Conservation (phyloP, 805 yeast species). For the Debaryomyces prosopidis region DNA sequence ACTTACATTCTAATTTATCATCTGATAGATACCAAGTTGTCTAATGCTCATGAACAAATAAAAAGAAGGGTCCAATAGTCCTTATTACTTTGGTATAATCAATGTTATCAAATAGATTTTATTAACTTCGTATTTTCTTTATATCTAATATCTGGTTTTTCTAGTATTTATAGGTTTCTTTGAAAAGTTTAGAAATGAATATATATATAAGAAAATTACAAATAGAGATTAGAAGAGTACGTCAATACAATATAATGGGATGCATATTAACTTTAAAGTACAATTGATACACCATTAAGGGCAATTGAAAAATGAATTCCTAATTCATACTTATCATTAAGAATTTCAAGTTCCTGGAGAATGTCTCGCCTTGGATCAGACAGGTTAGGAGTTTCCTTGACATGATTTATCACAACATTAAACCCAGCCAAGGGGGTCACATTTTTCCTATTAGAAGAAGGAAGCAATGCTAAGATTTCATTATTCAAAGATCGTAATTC, state of each 20-base stretch:
- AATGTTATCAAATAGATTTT: no score
- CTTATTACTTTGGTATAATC: no score
- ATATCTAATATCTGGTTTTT: no score
- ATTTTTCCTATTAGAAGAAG: slow-evolving; percentile 9
- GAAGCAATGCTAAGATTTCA: slow-evolving; percentile 9
- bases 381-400: slow-evolving; percentile 40
- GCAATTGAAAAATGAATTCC: slow-evolving; percentile 52
- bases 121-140: no score
- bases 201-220: background rate
- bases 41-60: no score
- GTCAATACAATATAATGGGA: no score
- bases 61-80: no score
- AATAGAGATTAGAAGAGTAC: background rate
- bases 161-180: no score
- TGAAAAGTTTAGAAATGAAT: background rate
- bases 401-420: slow-evolving; percentile 48
- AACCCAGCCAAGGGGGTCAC: slow-evolving; percentile 40
- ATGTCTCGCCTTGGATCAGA: slow-evolving; percentile 62
- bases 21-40: slow-evolving; percentile 57
- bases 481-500: slow-evolving; percentile 46
- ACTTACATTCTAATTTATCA: slow-evolving; percentile 56
- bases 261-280: slow-evolving; percentile 1
- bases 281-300: slow-evolving; percentile 52
- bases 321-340: slow-evolving; percentile 36
- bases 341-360: slow-evolving; percentile 46